Evolutionary conservation across 768 basidiomycete species (phyloP).

Genomic region (Lentinula sp.): DNA sequence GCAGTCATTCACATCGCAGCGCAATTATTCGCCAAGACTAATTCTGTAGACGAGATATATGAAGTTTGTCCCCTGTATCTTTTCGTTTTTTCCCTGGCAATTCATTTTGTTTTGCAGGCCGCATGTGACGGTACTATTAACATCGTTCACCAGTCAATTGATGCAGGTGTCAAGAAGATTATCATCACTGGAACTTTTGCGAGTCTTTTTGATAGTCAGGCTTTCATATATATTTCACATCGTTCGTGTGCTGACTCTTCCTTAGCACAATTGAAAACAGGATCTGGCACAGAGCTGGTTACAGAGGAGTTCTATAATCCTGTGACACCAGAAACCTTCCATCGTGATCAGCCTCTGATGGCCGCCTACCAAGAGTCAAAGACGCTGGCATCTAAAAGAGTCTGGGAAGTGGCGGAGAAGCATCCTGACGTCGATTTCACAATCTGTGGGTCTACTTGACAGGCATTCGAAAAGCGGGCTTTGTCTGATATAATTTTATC

Average conservation of each 20-base stretch:
- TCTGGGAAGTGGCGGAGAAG: conserved; percentile 10
- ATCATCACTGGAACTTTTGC: conserved; percentile 17
- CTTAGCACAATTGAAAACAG: not conserved
- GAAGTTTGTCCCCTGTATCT: not conserved
- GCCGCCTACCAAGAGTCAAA: conserved; percentile 8
- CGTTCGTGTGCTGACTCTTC: not conserved
- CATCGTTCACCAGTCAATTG: conserved; percentile 17
- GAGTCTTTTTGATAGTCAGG: conserved; percentile 9
- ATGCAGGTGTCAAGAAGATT: conserved; percentile 17
- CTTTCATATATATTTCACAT: not conserved
- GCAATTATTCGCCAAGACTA: conserved; percentile 1
- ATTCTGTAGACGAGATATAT: conserved; percentile 4
- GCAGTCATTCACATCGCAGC: conserved; percentile 10
- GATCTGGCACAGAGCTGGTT: not conserved
- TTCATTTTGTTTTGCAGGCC: conserved; percentile 9
- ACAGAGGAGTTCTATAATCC: not conserved
- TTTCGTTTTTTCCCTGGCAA: not conserved
- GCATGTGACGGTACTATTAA: conserved; percentile 20
- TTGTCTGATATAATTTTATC: not conserved
- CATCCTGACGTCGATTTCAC: conserved; percentile 12
- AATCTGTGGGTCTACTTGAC: not conserved
- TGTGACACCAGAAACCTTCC: conserved; percentile 8
- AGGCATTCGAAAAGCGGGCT: not conserved
- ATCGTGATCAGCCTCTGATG: conserved; percentile 3
- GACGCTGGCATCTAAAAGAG: conserved; percentile 8